A percentile compares a stretch with the other conserved stretches of the same genome.
Evolutionary conservation across 805 yeast species (phyloP).

Genomic region (Kuraishia ogatae): DNA sequence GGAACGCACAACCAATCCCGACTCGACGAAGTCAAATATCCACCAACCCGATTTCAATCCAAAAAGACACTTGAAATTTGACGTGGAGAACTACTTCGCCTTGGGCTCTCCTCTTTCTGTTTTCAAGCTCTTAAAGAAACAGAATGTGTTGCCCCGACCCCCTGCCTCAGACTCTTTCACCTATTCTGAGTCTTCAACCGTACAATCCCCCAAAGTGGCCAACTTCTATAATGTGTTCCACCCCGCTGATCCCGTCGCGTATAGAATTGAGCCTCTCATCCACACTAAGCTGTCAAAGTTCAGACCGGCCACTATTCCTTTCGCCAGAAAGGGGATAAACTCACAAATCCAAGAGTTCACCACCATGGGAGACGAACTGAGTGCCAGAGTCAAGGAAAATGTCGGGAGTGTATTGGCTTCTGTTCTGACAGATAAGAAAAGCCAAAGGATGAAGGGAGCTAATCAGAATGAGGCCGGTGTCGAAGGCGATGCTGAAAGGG

Average conservation of each 20-base stretch:
- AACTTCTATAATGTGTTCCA: slow-evolving; percentile 80
- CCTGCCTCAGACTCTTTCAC: slow-evolving; percentile 6
- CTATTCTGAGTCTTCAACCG: slow-evolving; percentile 6
- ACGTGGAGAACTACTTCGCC: slow-evolving; percentile 67
- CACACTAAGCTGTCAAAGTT: slow-evolving; percentile 35
- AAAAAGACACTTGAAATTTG: slow-evolving; percentile 44
- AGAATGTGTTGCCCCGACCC: slow-evolving; percentile 41
- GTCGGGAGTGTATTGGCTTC: slow-evolving; percentile 4
- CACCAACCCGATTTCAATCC: slow-evolving; percentile 21
- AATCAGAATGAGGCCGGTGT: neutral
- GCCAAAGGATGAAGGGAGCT: neutral
- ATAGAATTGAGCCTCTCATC: slow-evolving; percentile 81
- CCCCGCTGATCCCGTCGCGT: slow-evolving; percentile 87
- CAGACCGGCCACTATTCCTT: slow-evolving; percentile 52
- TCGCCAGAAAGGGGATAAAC: slow-evolving; percentile 42
- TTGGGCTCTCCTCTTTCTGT: slow-evolving; percentile 91
- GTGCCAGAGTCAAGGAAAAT: slow-evolving; percentile 17
- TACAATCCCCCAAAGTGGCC: slow-evolving; percentile 44
- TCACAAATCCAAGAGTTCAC: slow-evolving; percentile 28
- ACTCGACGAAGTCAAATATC: slow-evolving; percentile 22
- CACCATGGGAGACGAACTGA: slow-evolving; percentile 33
- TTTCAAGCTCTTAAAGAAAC: slow-evolving; percentile 64
- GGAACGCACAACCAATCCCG: too few relatives aligned
- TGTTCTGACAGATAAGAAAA: neutral
- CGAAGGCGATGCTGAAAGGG: slow-evolving; percentile 9